Conservation (phyloP, 2,329 filamentous ascomycete species). For the Nigrograna mackinnonii region DNA sequence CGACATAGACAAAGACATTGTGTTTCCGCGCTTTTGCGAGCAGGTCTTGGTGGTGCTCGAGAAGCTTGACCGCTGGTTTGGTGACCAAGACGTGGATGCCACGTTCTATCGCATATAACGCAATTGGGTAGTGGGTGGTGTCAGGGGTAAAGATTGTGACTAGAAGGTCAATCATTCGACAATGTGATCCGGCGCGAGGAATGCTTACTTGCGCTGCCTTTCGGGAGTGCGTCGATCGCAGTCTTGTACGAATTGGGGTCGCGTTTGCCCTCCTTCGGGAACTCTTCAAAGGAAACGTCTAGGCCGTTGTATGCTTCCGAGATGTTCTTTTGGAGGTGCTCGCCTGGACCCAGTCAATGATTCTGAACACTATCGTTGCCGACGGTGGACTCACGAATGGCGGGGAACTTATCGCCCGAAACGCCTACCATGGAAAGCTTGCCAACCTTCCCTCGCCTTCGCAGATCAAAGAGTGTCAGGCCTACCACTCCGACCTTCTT, state of each 20-base stretch:
- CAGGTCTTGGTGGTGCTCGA: slow-evolving; percentile 78
- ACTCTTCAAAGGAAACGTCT: slow-evolving; percentile 84
- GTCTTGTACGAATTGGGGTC: slow-evolving; percentile 85
- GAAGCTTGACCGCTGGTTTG: slow-evolving; percentile 87
- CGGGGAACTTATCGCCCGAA: slow-evolving; percentile 86
- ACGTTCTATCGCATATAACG: slow-evolving; percentile 86
- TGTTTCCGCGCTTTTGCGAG: slow-evolving; percentile 72
- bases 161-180: slow-evolving; percentile 9
- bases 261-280: slow-evolving; percentile 70
- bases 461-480: slow-evolving; percentile 85
- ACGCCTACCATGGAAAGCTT: slow-evolving; percentile 88
- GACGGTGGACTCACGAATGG: slow-evolving; percentile 75
- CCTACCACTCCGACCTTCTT: slow-evolving; percentile 97
- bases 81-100: slow-evolving; percentile 91
- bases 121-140: slow-evolving; percentile 89
- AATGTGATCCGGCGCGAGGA: background rate
- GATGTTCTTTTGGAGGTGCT: slow-evolving; percentile 88
- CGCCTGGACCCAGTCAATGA: slow-evolving; percentile 54
- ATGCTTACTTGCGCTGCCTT: slow-evolving; percentile 72
- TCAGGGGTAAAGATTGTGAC: slow-evolving; percentile 95
- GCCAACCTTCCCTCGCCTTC: slow-evolving; percentile 84
- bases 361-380: slow-evolving; percentile 1
- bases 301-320: slow-evolving; percentile 84
- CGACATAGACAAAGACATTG: slow-evolving; percentile 87
- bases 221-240: slow-evolving; percentile 80